phyloP scores from a whole-genome alignment of 192 early-diverging fungal species.

The Cladochytrium replicatum region DNA sequence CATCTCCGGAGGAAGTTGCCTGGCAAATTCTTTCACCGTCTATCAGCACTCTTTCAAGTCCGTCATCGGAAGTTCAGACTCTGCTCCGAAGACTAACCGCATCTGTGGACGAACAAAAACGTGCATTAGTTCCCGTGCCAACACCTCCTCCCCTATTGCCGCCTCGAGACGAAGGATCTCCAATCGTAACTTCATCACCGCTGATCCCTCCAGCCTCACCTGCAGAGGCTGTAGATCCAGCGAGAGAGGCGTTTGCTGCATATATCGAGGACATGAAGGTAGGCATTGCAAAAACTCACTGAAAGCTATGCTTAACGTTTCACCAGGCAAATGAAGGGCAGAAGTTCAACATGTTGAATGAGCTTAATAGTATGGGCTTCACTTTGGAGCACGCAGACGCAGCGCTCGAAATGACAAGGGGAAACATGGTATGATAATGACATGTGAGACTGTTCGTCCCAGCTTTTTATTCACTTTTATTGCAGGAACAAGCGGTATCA shows the following conservation, averaged over 20 bases:
- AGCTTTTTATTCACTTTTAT: not conserved
- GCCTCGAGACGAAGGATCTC: no score
- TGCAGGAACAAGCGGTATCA: constrained; percentile 46
- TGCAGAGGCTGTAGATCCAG: not conserved
- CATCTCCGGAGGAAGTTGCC: no score
- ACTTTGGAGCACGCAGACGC: constrained; percentile 44
- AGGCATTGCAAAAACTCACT: not conserved
- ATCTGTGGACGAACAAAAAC: no score
- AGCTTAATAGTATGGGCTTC: constrained; percentile 66
- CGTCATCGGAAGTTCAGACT: no score
- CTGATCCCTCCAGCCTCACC: not conserved
- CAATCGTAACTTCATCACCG: not conserved
- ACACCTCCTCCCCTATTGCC: no score
- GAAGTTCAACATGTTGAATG: constrained; percentile 26
- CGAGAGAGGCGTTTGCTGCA: not conserved
- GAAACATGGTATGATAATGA: constrained; percentile 33
- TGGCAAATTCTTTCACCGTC: no score
- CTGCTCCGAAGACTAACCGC: no score
- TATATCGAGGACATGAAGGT: not conserved
- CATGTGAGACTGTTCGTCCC: not conserved
- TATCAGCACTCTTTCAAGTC: no score
- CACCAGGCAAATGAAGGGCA: constrained; percentile 15
- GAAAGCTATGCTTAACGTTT: not conserved
- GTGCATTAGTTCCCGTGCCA: no score
- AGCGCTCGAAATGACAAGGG: constrained; percentile 43